A percentile compares a stretch with the other conserved stretches of the same genome.
Conservation (phyloP, 1,139 yeast genomes). For the Debaryomycetaceae sp. region DNA sequence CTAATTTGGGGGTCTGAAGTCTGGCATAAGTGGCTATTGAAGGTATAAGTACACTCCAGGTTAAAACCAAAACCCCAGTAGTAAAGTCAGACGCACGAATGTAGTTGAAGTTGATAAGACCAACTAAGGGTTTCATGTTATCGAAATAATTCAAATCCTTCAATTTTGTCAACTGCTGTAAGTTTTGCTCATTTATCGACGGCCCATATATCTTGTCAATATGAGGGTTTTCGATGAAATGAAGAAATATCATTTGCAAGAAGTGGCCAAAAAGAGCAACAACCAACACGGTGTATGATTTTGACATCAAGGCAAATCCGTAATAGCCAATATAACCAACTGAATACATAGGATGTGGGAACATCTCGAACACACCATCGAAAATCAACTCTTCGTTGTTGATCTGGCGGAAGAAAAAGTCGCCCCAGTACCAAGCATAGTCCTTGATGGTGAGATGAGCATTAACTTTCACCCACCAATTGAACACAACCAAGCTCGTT, state of each 20-base stretch:
- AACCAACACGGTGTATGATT: constrained; percentile 67
- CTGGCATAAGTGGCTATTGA: constrained; percentile 29
- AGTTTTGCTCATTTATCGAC: constrained; percentile 35
- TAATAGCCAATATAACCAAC: constrained; percentile 88
- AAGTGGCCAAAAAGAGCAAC: constrained; percentile 78
- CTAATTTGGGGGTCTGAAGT: constrained; percentile 7
- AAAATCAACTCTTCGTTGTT: constrained; percentile 72
- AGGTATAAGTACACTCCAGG: constrained; percentile 47
- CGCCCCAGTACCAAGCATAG: constrained; percentile 97
- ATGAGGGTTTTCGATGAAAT: constrained; percentile 81
- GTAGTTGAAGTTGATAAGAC: constrained; percentile 60
- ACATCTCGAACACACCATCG: constrained; percentile 89
- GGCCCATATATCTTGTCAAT: constrained; percentile 75
- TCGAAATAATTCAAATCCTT: constrained; percentile 45
- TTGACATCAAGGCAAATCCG: constrained; percentile 76
- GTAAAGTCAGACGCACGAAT: constrained; percentile 65
- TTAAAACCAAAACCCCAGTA: constrained; percentile 45
- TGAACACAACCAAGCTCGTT: constrained; percentile 55
- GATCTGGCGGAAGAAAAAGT: constrained; percentile 79
- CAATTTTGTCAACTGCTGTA: constrained; percentile 33
- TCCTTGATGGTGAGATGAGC: constrained; percentile 89
- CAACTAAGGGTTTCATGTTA: constrained; percentile 59
- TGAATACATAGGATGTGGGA: constrained; percentile 93
- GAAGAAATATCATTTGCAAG: constrained; percentile 73
- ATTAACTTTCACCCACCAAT: constrained; percentile 83